These are phyloP conservation scores for Whalleya microplaca DNA, from an alignment of 2,329 filamentous ascomycete species.

Conservation along the genomic window DNA sequence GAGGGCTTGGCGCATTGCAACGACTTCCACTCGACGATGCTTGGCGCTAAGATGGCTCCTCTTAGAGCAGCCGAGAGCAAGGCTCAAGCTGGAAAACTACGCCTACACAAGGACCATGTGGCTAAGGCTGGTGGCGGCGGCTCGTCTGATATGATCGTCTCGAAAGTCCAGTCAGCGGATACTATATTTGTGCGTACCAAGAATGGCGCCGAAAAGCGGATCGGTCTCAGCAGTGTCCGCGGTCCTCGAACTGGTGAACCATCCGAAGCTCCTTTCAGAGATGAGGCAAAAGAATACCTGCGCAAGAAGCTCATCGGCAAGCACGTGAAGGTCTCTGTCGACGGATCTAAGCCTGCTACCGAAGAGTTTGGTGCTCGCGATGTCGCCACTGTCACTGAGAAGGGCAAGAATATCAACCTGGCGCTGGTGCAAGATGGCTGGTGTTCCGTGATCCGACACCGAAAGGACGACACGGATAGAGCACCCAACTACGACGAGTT, in stretches of 20 bases:
- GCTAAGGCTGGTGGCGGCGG: constrained; percentile 66
- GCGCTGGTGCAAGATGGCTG: constrained; percentile 89
- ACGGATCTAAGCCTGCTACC: constrained; percentile 86
- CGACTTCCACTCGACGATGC: constrained; percentile 91
- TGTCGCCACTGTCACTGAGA: constrained; percentile 83
- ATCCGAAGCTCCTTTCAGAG: constrained; percentile 83
- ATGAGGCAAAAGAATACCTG: constrained; percentile 95
- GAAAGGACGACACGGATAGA: constrained; percentile 91
- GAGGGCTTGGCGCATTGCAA: constrained; percentile 90
- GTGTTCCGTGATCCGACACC: constrained; percentile 90
- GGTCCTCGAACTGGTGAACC: constrained; percentile 89
- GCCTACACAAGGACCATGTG: constrained; percentile 81
- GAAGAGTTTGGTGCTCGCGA: constrained; percentile 95
- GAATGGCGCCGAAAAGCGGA: constrained; percentile 81
- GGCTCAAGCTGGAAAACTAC: constrained; percentile 76
- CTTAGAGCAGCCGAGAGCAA: constrained; percentile 85
- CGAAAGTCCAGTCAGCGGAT: constrained; percentile 85
- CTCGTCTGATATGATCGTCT: constrained; percentile 80
- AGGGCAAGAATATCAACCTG: constrained; percentile 85
- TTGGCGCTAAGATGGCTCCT: constrained; percentile 84
- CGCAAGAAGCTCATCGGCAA: constrained; percentile 95
- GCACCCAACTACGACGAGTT: constrained; percentile 93
- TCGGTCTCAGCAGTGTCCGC: constrained; percentile 90
- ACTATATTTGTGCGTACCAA: constrained; percentile 87
- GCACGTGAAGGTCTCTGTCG: constrained; percentile 85